Base-by-base conservation (phyloP, 805 yeast species). In the Scheffersomyces stipitis region DNA sequence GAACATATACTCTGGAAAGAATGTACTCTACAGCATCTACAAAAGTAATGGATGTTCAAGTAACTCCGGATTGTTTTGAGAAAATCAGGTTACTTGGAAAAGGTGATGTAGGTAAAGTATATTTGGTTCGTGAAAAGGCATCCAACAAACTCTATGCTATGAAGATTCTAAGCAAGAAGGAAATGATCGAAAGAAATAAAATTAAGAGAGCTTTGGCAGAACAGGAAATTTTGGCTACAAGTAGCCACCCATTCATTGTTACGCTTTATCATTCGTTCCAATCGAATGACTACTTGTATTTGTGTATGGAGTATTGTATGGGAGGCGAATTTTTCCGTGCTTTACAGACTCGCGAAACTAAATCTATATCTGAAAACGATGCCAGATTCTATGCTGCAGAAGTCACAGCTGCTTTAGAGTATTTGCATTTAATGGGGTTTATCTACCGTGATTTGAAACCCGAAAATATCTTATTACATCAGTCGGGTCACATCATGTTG, bases 281-380 rank as follows among this genome's bases (percentile, higher is more conserved):
- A 64, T 84, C 96, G 3, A 93, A 87, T 41, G 97, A 90, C 51
- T 81, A 86, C 54, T 64, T 93, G 8, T 93, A 89, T 51, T 75
- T 93, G 28, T 93, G 99, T 63, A 91, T 95, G 96, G 99, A 93
- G 59, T 93, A 91, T 54, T 93, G 99, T 56, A 88, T 93, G 89
- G 99, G 99, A 20, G 99, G 99, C 31, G 99, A 95, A 64, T 93
- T 93, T 54, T 93, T 93, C 70, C 71, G 98, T 41, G 99, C 98
- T 0, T 65, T 93, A 36, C 99, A 93, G 62, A 89, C 97, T 0
- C 73, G 97, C 42, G 83, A 80, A 43, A 79, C 88, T 37, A 87
- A 89, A 56, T 86, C 95, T 47, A 83, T 93, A 10, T 69, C 79
- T 15, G 99, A 93, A 60, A 76, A 70, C 18, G 98, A 90, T 58